Percentiles rank a stretch among this genome's conserved stretches.
phyloP scores from a whole-genome alignment of 768 basidiomycete species.

The Clathrus columnatus region DNA sequence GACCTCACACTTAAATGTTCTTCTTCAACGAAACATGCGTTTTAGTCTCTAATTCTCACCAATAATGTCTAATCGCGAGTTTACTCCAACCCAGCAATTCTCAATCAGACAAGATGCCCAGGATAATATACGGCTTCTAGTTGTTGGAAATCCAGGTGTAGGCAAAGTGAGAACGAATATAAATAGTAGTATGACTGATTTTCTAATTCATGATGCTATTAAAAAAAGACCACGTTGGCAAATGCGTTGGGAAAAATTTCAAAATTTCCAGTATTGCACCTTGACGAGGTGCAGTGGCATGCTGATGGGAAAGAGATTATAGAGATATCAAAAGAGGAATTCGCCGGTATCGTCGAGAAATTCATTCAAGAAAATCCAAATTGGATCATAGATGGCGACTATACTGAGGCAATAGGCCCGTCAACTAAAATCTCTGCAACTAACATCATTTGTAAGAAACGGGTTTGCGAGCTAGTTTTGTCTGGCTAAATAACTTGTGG shows the following conservation, averaged over 20 bases:
- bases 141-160: constrained; percentile 6
- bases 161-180: constrained; percentile 4
- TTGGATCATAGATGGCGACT: constrained; percentile 9
- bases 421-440: not conserved
- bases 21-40: too few relatives aligned
- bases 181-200: not conserved
- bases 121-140: constrained; percentile 2
- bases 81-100: too few relatives aligned
- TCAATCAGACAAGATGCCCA: constrained; percentile 2
- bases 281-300: constrained; percentile 1
- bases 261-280: not conserved
- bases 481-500: not conserved
- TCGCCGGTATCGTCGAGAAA: not conserved
- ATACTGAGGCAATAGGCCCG: not conserved
- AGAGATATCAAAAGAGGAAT: not conserved
- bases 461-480: not conserved
- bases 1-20: too few relatives aligned
- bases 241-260: not conserved
- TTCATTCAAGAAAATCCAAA: constrained; percentile 1
- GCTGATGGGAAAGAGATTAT: constrained; percentile 4
- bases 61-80: too few relatives aligned
- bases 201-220: not conserved
- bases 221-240: constrained; percentile 3
- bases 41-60: too few relatives aligned
- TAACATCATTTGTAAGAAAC: not conserved